Evolutionary conservation across 2,329 filamentous ascomycete genomes (phyloP).

Genomic region (Aspergillus eucalypticola): DNA sequence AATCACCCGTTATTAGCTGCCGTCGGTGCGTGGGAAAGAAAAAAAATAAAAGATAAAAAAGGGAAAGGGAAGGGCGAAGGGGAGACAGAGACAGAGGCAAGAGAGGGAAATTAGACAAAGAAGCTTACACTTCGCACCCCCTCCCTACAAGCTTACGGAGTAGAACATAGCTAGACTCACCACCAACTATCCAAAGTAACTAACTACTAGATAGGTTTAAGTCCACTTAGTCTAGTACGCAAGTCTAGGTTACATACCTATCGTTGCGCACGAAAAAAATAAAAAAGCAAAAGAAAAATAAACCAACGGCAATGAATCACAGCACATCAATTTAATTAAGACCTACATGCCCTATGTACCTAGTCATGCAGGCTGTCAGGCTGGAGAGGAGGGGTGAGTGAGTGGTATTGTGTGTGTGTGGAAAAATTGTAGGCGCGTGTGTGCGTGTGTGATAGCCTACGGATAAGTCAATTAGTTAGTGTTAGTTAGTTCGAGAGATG

Average conservation of each 20-base stretch:
- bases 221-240: no score
- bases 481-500: neutral
- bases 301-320: neutral
- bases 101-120: neutral
- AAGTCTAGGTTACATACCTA: no score
- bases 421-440: neutral
- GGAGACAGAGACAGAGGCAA: no score
- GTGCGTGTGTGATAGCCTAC: neutral
- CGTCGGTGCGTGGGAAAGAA: slow-evolving; percentile 12
- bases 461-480: neutral
- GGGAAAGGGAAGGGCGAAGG: neutral
- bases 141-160: neutral
- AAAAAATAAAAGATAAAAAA: neutral
- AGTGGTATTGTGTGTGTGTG: no score
- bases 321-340: slow-evolving; percentile 15
- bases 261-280: no score
- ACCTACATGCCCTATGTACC: slow-evolving; percentile 10
- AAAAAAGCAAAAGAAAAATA: neutral
- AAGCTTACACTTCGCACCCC: neutral
- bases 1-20: slow-evolving; percentile 21
- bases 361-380: slow-evolving; percentile 4
- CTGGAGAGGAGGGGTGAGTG: no score
- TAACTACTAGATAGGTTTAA: no score
- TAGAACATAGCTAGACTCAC: neutral
- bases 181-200: no score